Conservation (phyloP, 345 rosid species). For the Euphorbia pulcherrima region DNA sequence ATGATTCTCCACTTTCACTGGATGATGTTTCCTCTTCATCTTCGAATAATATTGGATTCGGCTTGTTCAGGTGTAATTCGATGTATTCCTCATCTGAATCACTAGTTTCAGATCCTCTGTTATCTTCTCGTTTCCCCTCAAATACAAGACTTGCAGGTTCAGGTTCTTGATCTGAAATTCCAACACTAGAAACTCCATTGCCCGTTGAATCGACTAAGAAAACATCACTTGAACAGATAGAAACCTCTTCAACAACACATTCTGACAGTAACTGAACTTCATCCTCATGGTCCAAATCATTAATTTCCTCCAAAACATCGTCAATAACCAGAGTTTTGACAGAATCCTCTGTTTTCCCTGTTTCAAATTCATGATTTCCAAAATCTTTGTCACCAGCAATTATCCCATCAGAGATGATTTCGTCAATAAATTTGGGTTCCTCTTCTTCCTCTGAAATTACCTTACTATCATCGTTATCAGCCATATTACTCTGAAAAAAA, state of each 20-base stretch:
- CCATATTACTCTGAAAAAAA: slow-evolving; percentile 11
- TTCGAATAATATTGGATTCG: slow-evolving; percentile 18
- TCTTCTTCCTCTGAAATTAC: slow-evolving; percentile 8
- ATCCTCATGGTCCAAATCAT: background rate
- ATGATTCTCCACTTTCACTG: slow-evolving; percentile 7
- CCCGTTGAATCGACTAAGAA: background rate
- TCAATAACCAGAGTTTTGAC: slow-evolving; percentile 14
- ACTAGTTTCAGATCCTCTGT: slow-evolving; percentile 10
- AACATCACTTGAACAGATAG: slow-evolving; percentile 4
- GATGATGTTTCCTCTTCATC: slow-evolving; percentile 17
- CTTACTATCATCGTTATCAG: slow-evolving; percentile 2
- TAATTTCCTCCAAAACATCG: background rate
- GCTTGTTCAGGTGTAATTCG: slow-evolving; percentile 35
- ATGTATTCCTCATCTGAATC: slow-evolving; percentile 49
- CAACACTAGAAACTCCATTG: slow-evolving; percentile 24
- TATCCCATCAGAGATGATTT: background rate
- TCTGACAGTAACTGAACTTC: background rate
- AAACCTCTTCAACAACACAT: slow-evolving; percentile 10
- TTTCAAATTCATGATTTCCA: slow-evolving; percentile 5
- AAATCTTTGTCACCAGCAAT: background rate
- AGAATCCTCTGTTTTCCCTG: slow-evolving; percentile 19
- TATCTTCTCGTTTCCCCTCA: slow-evolving; percentile 3
- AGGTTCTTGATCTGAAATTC: slow-evolving; percentile 16
- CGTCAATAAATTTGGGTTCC: background rate
- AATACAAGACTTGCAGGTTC: slow-evolving; percentile 15